phyloP scores from a whole-genome alignment of 441 rosid genomes.

The Pelargonium australe region DNA sequence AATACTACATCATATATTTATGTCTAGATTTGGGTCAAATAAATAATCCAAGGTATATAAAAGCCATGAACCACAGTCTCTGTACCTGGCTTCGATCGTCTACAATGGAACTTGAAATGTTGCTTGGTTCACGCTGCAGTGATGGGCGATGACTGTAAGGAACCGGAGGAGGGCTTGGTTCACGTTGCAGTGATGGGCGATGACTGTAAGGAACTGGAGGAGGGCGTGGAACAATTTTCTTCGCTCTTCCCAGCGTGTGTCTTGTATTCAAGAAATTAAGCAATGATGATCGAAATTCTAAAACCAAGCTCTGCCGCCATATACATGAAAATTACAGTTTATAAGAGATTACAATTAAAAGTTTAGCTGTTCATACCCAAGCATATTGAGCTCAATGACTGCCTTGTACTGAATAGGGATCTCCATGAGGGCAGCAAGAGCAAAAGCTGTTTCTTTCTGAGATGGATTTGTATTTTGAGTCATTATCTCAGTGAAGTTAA shows the following conservation, averaged over 20 bases:
- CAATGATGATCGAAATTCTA: background rate
- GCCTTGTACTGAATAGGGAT: slow-evolving; percentile 75
- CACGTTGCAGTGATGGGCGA: no score
- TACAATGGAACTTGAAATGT: background rate
- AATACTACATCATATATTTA: no score
- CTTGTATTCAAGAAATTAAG: background rate
- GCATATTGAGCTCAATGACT: slow-evolving; percentile 38
- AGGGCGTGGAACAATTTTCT: background rate
- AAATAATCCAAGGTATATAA: no score
- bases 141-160: background rate
- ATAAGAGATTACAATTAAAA: slow-evolving; percentile 2
- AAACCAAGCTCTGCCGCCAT: no score
- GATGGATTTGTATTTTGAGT: slow-evolving; percentile 30
- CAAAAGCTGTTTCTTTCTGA: slow-evolving; percentile 70
- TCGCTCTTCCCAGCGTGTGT: background rate
- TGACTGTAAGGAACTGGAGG: background rate
- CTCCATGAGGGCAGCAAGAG: slow-evolving; percentile 92
- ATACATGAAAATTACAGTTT: slow-evolving; percentile 2
- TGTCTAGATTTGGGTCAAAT: no score
- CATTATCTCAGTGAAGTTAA: slow-evolving; percentile 71
- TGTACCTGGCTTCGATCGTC: slow-evolving; percentile 4
- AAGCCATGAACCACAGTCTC: no score
- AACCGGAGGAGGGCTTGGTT: background rate
- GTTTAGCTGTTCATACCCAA: slow-evolving; percentile 44
- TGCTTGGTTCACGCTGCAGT: background rate